Evolutionary conservation across 495 filamentous ascomycete genomes (phyloP).

Genomic region (Aspergillus asperescens): DNA sequence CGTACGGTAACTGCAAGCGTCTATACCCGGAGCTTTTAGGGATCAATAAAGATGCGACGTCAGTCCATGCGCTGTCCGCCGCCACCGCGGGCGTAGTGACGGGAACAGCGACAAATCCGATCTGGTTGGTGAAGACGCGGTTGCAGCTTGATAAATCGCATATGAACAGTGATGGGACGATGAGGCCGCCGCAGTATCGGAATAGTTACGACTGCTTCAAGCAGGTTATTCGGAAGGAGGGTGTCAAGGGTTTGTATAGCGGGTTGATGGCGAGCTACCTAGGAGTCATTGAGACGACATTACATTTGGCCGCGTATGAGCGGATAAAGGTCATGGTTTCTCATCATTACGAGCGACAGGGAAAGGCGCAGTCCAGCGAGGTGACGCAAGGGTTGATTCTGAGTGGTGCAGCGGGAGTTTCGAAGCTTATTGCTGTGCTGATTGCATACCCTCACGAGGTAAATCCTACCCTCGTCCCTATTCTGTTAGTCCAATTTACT

Average conservation of each 20-base stretch:
- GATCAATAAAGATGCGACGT: constrained; percentile 49
- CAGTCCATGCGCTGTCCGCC: constrained; percentile 69
- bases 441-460: constrained; percentile 88
- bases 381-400: constrained; percentile 31
- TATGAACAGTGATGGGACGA: constrained; percentile 33
- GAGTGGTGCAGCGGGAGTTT: constrained; percentile 71
- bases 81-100: constrained; percentile 72
- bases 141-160: constrained; percentile 76
- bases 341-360: constrained; percentile 45
- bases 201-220: constrained; percentile 76
- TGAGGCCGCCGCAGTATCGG: constrained; percentile 52
- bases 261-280: constrained; percentile 84
- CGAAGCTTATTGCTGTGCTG: constrained; percentile 74
- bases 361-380: constrained; percentile 23
- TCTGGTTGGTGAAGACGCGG: constrained; percentile 89
- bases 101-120: constrained; percentile 82
- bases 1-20: constrained; percentile 83
- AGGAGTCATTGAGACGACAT: constrained; percentile 75
- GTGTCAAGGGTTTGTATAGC: constrained; percentile 71
- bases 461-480: constrained; percentile 1
- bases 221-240: constrained; percentile 73
- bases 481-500: background rate
- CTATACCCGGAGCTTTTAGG: constrained; percentile 58
- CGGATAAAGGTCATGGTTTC: constrained; percentile 66
- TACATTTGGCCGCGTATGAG: constrained; percentile 87